Base-by-base conservation (phyloP, 1,139 yeast species). In the Taphrina communis region DNA sequence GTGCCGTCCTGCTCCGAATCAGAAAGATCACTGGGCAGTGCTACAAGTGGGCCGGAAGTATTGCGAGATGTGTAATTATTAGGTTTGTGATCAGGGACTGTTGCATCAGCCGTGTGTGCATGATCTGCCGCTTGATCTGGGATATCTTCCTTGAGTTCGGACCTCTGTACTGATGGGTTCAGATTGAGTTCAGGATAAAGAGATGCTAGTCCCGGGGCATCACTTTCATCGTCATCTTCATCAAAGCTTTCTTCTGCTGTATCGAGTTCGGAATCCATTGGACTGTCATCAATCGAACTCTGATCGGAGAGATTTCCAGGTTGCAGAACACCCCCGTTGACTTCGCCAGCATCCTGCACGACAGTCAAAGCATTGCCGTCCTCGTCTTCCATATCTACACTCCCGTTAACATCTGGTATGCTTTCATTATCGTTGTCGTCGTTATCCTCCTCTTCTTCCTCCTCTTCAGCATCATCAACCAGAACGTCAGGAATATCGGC, bases 401-500 rank as follows among this genome's bases (percentile, higher is more conserved):
- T 72, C 48, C 73, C 75, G 39, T 76, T 78, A 6, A 69, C 72
- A 25, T 74, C 75, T 52, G 73, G 71, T 19, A 61, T 8, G 14
- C 25, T 17, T 12, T 21, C 59, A 19, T 31, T 38, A 39, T 73
- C 53, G 9, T 44, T 17, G 9, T 39, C 42, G 52, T 14, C 35
- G 6, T 41, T 21, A 12, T 36, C 50, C 12, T 51, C 42, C 12
- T n/a, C 9, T 11, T 39, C 14, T 9, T 9, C 14, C 11, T 39
- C 42, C 25, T 52, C 59, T 46, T 11, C 56, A 21, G 31, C 19
- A 48, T n/a, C 42, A 14, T n/a, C 57, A 19, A 38, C 21, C 17
- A 31, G 38, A 12, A 50, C 41, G 4, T 42, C 60, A 11, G 61
- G 83, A 66, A 88, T 73, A 39, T 81, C 78, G 39, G 88, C 84